Base-by-base conservation (phyloP, 306 rosid genomes). In the Dalbergia cultrata region DNA sequence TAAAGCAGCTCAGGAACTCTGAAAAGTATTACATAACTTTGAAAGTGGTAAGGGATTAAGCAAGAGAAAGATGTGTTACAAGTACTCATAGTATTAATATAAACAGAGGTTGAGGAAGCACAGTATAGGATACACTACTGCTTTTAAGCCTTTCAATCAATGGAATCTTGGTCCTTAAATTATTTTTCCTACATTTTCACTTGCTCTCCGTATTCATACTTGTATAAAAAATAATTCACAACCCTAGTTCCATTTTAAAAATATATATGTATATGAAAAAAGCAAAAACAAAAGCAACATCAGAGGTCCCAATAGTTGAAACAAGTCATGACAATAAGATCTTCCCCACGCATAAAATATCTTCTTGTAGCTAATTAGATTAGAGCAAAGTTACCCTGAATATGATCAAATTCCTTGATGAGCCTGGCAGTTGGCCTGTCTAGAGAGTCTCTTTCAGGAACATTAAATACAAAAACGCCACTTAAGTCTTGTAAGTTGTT, bases 391-490 rank as follows among this genome's bases (percentile, higher is more conserved):
- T 67, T 86, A 94, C 97, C 97, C 78, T 91, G 92, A 49, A 95
- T 10, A 47, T 13, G 26, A 74, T 88, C 92, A 82, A 93, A 81
- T 82, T 90, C 91, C 82, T 93, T 93, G 67, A 95, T 88, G 37
- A 95, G 89, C 88, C 90, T 90, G 12, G 98, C 99, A 19, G 97
- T 95, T 50, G 97, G 92, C 84, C 95, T 88, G 86, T 95, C 98
- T 54, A 95, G 89, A 83, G 77, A 66, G 44, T 93, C 99, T 80
- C 94, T 82, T 63, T 93, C 97, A 80, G 90, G 67, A 80, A 91
- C 97, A 83, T 80, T 83, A 74, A 86, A 93, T 67, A 90, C 91
- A 84, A 74, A 93, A 61, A 93, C 97, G 56, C 92, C 86, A 82
- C 81, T 93, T 67, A 91, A 72, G 82, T 91, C 93, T 82, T 91